Evolutionary conservation across 129 eudicot species (phyloP).

Genomic region (Saposhnikovia divaricata): DNA sequence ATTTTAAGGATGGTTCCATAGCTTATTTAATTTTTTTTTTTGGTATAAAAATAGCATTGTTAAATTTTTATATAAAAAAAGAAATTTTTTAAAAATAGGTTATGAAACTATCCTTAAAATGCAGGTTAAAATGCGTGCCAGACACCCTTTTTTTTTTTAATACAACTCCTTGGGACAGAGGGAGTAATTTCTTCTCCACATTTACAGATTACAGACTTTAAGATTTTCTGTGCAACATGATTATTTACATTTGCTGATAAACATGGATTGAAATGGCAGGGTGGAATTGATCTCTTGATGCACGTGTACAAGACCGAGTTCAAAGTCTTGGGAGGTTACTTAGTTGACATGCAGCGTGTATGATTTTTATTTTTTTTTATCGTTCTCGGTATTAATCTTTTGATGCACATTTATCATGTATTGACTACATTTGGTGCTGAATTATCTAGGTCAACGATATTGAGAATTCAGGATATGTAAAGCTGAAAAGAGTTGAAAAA

Average conservation of each 20-base stretch:
- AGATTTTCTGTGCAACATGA: too few species aligned
- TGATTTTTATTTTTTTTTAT: not conserved
- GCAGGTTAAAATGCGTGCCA: too few species aligned
- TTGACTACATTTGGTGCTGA: conserved; percentile 10
- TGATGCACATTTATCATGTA: not conserved
- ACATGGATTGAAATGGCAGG: conserved; percentile 14
- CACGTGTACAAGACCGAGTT: conserved; percentile 51
- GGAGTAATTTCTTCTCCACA: too few species aligned
- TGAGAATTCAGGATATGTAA: conserved; percentile 28
- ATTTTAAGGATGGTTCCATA: too few species aligned
- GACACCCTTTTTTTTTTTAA: too few species aligned
- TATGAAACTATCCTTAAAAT: too few species aligned
- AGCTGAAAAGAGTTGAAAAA: conserved; percentile 53
- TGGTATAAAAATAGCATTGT: too few species aligned
- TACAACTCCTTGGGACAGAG: too few species aligned
- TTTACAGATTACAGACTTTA: not conserved
- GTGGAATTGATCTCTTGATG: conserved; percentile 45
- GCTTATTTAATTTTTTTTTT: too few species aligned
- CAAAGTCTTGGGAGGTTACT: conserved; percentile 48
- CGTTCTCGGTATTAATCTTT: not conserved
- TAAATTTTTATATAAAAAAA: too few species aligned
- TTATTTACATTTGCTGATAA: not conserved
- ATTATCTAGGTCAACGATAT: conserved; percentile 24
- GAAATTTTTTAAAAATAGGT: too few species aligned
- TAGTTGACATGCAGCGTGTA: conserved; percentile 45